Evolutionary conservation across 2,329 filamentous ascomycete species (phyloP).

Genomic region (Graphilbum ipis-grandicollis): DNA sequence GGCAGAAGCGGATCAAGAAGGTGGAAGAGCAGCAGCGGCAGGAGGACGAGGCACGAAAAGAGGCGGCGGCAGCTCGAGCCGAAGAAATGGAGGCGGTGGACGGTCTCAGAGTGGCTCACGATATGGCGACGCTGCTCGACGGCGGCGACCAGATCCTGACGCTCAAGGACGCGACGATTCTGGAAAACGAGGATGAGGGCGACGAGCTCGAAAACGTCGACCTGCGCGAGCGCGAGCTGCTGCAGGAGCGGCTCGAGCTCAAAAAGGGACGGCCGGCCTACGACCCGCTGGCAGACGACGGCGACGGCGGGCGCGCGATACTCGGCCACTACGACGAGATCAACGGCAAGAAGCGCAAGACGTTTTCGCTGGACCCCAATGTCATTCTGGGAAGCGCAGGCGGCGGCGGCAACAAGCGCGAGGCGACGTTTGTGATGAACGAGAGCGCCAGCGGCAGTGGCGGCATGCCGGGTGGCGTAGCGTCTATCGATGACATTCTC

Average conservation of each 20-base stretch:
- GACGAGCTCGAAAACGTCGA: slow-evolving; percentile 75
- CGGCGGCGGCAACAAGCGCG: slow-evolving; percentile 17
- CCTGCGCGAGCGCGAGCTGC: slow-evolving; percentile 52
- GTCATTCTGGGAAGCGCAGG: slow-evolving; percentile 51
- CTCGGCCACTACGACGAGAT: slow-evolving; percentile 92
- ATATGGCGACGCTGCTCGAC: slow-evolving; percentile 64
- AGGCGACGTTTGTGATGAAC: neutral
- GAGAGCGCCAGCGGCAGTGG: neutral
- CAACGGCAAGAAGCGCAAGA: slow-evolving; percentile 71
- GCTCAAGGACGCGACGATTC: slow-evolving; percentile 80
- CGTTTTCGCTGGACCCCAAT: slow-evolving; percentile 69
- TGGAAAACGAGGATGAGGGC: slow-evolving; percentile 68
- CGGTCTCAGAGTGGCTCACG: slow-evolving; percentile 71
- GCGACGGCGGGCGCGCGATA: slow-evolving; percentile 48
- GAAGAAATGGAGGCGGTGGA: slow-evolving; percentile 40
- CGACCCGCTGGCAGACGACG: slow-evolving; percentile 56
- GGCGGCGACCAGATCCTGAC: slow-evolving; percentile 80
- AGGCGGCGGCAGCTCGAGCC: slow-evolving; percentile 53
- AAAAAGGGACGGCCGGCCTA: slow-evolving; percentile 88
- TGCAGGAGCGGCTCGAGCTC: slow-evolving; percentile 59
- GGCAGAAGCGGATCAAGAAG: slow-evolving; percentile 78
- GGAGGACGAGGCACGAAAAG: slow-evolving; percentile 39
- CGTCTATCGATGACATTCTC: slow-evolving; percentile 56
- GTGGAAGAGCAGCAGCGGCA: slow-evolving; percentile 52
- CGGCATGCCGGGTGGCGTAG: slow-evolving; percentile 32